Percentiles rank a stretch among this genome's conserved stretches.
Conservation (phyloP, 345 rosid species). For the Boechera retrofracta region DNA sequence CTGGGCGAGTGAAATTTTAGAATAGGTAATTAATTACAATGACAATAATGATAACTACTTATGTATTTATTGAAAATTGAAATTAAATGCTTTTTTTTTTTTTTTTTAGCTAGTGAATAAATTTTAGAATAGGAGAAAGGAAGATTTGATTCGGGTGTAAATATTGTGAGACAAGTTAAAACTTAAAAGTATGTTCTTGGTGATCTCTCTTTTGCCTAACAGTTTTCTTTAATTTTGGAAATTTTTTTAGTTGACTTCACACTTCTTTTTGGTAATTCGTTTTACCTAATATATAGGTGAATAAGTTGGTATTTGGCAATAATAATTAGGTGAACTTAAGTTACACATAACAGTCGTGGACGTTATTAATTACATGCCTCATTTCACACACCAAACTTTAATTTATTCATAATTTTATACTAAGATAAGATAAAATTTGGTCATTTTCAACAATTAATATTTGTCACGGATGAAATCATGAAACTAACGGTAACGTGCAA, state of each 20-base stretch:
- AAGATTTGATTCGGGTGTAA: neutral
- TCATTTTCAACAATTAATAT: neutral
- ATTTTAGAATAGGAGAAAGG: neutral
- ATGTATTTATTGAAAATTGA: neutral
- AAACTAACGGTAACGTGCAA: slow-evolving; percentile 12
- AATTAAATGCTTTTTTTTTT: neutral
- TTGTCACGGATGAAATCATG: neutral
- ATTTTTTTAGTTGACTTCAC: neutral
- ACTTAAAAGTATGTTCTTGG: slow-evolving; percentile 21
- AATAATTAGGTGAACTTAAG: slow-evolving; percentile 20
- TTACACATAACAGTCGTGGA: slow-evolving; percentile 24
- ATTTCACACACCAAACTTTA: slow-evolving; percentile 18
- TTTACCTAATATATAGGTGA: slow-evolving; percentile 16
- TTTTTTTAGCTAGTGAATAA: neutral
- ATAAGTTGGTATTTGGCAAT: slow-evolving; percentile 16
- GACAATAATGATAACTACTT: neutral
- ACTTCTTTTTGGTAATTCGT: neutral
- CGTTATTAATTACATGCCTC: neutral
- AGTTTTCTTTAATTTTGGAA: neutral
- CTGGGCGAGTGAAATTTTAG: neutral
- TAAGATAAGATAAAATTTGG: neutral
- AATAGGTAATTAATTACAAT: neutral
- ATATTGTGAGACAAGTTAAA: slow-evolving; percentile 16
- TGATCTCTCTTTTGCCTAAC: slow-evolving; percentile 25
- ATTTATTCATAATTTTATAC: neutral